phyloP scores from a whole-genome alignment of 108 stramenopile genomes.

The Poteriospumella lacustris region DNA sequence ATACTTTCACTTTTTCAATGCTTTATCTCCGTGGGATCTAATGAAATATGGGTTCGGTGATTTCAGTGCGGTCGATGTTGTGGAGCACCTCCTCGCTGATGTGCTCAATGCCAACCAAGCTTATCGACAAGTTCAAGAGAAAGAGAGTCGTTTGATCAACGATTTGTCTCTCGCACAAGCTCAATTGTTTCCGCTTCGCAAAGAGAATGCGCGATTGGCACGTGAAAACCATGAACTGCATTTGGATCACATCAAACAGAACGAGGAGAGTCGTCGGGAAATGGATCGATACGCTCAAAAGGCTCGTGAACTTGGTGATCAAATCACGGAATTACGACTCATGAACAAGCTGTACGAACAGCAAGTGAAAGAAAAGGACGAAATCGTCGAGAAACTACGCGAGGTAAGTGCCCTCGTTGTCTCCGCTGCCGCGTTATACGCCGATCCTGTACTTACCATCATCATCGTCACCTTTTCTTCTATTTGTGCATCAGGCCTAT shows the following conservation, averaged over 20 bases:
- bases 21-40: too few relatives aligned
- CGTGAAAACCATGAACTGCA: conserved; percentile 57
- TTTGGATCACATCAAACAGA: conserved; percentile 34
- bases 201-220: conserved; percentile 52
- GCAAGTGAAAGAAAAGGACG: conserved; percentile 28
- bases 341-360: conserved; percentile 12
- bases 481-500: neutral
- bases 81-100: conserved; percentile 49
- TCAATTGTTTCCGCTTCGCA: conserved; percentile 50
- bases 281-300: neutral
- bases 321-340: conserved; percentile 20
- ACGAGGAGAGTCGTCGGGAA: neutral
- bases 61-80: conserved; percentile 41
- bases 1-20: too few relatives aligned
- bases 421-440: too few relatives aligned
- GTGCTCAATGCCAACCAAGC: conserved; percentile 53
- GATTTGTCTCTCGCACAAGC: conserved; percentile 48
- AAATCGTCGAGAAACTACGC: neutral
- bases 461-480: neutral
- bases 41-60: too few relatives aligned
- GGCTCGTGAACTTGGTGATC: neutral
- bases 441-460: neutral
- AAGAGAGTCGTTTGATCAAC: conserved; percentile 39
- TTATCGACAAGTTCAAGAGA: conserved; percentile 49
- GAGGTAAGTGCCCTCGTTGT: neutral